Evolutionary conservation across 177 flowering plant species (phyloP).

Genomic region (Vitis hybrid): DNA sequence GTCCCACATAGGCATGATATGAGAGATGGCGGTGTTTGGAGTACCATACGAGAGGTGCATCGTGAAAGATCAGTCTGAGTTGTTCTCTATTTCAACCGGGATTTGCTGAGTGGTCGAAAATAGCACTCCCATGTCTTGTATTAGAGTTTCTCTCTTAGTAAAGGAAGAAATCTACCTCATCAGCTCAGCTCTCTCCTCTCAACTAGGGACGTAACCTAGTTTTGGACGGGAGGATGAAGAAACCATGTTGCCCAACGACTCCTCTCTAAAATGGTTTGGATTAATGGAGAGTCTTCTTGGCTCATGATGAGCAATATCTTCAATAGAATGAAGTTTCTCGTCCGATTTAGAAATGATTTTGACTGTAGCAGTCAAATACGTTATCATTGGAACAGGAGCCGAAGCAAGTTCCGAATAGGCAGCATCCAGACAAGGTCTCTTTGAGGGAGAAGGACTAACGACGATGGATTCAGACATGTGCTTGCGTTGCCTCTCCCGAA

Average conservation of each 20-base stretch:
- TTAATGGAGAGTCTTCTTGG: no score
- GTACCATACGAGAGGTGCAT: accelerated
- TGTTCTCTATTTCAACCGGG: accelerated
- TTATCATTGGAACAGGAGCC: accelerated
- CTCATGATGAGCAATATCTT: no score
- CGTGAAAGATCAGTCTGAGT: accelerated
- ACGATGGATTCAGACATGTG: accelerated
- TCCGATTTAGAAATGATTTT: accelerated
- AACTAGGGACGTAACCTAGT: accelerated
- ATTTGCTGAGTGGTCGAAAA: accelerated
- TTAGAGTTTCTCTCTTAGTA: accelerated
- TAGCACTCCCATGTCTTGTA: accelerated
- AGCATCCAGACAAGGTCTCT: no score
- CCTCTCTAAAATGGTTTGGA: no score
- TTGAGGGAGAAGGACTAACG: accelerated
- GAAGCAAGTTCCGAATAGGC: accelerated
- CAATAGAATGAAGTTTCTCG: no score
- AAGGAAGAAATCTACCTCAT: accelerated
- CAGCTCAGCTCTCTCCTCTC: accelerated
- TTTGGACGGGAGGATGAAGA: accelerated
- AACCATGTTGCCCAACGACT: no score
- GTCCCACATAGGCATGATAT: no score
- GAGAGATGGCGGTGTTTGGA: accelerated
- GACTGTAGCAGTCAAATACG: accelerated
- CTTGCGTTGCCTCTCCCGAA: no score